Base-by-base conservation (phyloP, 257 asterid species). In the Orobanche coerulescens region DNA sequence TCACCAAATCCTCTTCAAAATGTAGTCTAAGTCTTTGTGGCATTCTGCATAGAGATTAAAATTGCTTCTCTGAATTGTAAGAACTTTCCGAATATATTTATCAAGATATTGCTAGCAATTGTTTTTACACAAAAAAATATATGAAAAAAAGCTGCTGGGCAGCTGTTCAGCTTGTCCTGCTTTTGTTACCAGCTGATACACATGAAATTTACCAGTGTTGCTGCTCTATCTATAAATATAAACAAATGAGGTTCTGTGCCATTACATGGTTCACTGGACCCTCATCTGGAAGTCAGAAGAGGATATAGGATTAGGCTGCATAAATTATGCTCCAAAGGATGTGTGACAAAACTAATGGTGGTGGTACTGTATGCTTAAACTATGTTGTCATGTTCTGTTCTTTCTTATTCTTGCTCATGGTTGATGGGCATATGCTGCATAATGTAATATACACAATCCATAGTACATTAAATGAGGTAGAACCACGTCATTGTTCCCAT, bases 1-100 rank as follows among this genome's bases (percentile, higher is more conserved):
- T 93, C 97, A 61, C 98, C 98, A 0, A 92, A 86, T 76, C 69
- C 36, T 36, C 6, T 24, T 52, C 36, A 6, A 8, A 4, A 25
- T 48, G 34, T n/a, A 42, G 48, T 53, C 57, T 34, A 26, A 25
- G 11, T 33, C 31, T 51, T 12, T 24, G 30, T 28, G 42, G 16
- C 57, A 37, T 20, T 28, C 63, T 46, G 8, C 47, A 30, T 44
- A 4, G 46, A 28, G 66, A 20, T 65, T 13, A 19, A 44, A 57
- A 39, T 43, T 30, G 13, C 46, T 13, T 39, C 46, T 39, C 5
- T 13, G 46, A 39, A 12, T 4, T 13, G 46, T 12, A 39, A 39
- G 16, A 39, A 39, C 13, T 39, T 4, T 13, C 13, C 18, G 2
- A 39, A 12, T 39, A 39, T 39, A 39, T 39, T 39, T 39, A 39